phyloP scores from a whole-genome alignment of 129 eudicot genomes.

The Rutidosis leptorrhynchoides region DNA sequence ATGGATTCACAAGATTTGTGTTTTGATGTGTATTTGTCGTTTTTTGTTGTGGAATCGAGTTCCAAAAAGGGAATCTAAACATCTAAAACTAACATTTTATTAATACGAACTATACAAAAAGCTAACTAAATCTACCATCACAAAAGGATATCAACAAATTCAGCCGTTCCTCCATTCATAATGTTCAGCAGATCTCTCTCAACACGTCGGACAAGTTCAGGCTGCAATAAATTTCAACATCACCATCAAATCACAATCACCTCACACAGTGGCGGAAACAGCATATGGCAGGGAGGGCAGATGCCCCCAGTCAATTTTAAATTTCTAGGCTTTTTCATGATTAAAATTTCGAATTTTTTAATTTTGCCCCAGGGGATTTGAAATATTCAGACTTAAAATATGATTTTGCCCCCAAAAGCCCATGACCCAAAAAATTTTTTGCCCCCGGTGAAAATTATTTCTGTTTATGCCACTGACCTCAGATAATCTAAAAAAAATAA shows the following conservation, averaged over 20 bases:
- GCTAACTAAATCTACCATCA: background rate
- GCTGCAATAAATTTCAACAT: constrained; percentile 45
- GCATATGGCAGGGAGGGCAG: no score
- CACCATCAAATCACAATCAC: constrained; percentile 8
- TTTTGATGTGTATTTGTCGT: no score
- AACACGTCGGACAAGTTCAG: constrained; percentile 84
- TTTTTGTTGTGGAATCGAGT: no score
- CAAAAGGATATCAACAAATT: constrained; percentile 72
- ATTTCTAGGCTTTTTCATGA: background rate
- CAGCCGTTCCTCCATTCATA: constrained; percentile 85
- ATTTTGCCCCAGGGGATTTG: no score
- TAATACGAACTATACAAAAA: background rate
- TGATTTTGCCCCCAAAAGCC: no score
- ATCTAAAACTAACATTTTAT: background rate
- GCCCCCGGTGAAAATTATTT: no score
- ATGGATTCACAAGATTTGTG: no score
- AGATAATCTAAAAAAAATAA: background rate
- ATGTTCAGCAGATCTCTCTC: constrained; percentile 81
- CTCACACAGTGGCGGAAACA: background rate
- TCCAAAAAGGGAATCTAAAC: background rate
- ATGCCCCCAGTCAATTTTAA: no score
- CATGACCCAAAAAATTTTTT: no score
- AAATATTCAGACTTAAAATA: no score
- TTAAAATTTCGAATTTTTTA: background rate
- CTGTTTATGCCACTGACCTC: no score